Evolutionary conservation across 23 red algal species (phyloP).

Genomic region (Gracilaria caudata): DNA sequence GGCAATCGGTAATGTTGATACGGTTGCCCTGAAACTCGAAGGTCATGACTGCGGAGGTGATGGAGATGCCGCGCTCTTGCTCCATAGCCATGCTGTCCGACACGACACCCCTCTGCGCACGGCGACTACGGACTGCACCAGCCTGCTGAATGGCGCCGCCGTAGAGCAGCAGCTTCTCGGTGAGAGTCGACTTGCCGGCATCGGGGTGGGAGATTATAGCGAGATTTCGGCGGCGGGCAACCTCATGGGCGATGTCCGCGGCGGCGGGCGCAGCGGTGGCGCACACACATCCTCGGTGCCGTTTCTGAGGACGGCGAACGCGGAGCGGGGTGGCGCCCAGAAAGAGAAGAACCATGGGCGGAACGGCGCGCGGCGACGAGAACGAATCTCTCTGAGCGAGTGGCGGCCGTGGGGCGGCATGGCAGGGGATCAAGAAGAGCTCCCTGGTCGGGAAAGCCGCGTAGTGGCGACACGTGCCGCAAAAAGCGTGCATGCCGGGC

Average conservation of each 20-base stretch:
- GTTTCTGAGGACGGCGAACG: background rate
- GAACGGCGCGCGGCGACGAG: too few relatives aligned
- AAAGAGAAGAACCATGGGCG: constrained; percentile 12
- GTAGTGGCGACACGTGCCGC: background rate
- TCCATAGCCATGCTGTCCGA: constrained; percentile 88
- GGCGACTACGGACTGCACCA: constrained; percentile 77
- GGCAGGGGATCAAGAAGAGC: background rate
- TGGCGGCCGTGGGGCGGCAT: too few relatives aligned
- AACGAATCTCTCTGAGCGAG: too few relatives aligned
- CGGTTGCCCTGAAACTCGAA: constrained; percentile 76
- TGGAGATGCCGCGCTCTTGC: constrained; percentile 86
- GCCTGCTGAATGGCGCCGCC: constrained; percentile 89
- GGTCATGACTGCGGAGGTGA: constrained; percentile 87
- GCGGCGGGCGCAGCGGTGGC: constrained; percentile 13
- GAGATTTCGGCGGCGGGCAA: constrained; percentile 80
- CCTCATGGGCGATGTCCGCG: constrained; percentile 24
- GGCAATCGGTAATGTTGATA: constrained; percentile 81
- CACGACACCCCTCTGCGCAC: constrained; percentile 58
- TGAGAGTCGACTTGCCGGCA: constrained; percentile 86
- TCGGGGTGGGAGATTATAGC: constrained; percentile 93
- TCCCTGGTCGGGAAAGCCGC: background rate
- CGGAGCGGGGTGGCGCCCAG: background rate
- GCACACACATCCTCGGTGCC: background rate
- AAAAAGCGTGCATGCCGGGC: background rate
- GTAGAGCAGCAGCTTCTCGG: constrained; percentile 84